Evolutionary conservation across 352 stramenopile genomes (phyloP), one percentile per base, ranked within the genome.

Genomic region (Phytophthora tentaculata): DNA sequence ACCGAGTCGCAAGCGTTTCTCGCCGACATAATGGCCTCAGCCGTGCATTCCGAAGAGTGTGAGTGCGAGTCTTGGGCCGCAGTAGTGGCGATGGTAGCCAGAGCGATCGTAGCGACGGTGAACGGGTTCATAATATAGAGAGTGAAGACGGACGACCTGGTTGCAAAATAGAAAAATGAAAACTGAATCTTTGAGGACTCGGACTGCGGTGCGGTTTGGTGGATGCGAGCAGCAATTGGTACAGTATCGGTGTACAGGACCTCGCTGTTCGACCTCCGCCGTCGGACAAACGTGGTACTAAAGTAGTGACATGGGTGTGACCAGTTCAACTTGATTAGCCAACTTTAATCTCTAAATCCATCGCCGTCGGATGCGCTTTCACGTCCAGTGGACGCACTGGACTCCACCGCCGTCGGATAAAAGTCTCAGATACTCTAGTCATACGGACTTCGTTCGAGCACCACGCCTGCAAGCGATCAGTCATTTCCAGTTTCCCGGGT

Each of bases 1-100:
- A 84, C 39, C 35, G 70, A 73, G 52, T 84, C 76, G 16, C 76
- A 84, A 14, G 76, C 61, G 20, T 64, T 67, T 50, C 74, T 79
- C 23, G 48, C 32, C 23, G 67, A 61, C 37, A 41, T 39, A 56
- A 75, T 52, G 37, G 20, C 61, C 62, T 75, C 62, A 12, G 65
- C 53, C 3, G 64, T 77, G 49, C 74, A 78, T 14, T 69, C 62
- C 5, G 62, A 69, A 37, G 61, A 64, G n/a, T 63, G 52, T 37
- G 61, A 64, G 52, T 59, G 39, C 20, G 48, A 62, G 23, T 67
- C 37, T 64, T 73, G 58, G n/a, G 61, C 47, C 3, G 39, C 22
- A 55, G 26, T 48, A 49, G 54, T 50, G 16, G 47, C 64, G 12
- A 69, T 20, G 13, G 37, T 43, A 41, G 32, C 35, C 19, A 73